Evolutionary conservation across 495 filamentous ascomycete genomes (phyloP).

Genomic region (Neurospora pannonica): DNA sequence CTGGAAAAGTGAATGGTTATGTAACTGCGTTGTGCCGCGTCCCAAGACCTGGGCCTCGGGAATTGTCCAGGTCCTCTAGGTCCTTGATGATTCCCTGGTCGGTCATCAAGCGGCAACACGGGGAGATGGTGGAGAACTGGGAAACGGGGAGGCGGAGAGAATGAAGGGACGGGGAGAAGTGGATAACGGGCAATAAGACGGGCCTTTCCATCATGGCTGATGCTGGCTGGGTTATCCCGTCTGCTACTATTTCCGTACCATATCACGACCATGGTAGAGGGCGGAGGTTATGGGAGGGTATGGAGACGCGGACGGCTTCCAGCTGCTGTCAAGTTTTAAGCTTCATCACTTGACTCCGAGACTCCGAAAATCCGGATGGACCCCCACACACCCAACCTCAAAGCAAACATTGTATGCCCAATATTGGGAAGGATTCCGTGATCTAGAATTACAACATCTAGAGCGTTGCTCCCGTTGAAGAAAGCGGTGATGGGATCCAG

Average conservation of each 20-base stretch:
- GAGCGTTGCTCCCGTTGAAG: background rate
- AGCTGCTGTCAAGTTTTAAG: background rate
- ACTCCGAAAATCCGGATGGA: background rate
- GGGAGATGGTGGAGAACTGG: background rate
- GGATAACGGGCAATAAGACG: background rate
- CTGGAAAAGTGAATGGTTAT: background rate
- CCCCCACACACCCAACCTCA: background rate
- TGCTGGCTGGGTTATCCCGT: background rate
- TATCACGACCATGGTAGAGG: background rate
- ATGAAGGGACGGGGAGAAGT: background rate
- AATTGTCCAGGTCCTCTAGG: background rate
- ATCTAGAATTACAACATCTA: background rate
- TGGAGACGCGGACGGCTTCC: background rate
- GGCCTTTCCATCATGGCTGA: background rate
- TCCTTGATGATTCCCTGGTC: background rate
- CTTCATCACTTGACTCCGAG: background rate
- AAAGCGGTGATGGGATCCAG: background rate
- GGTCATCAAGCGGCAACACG: background rate
- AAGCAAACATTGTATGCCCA: background rate
- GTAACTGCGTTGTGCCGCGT: background rate
- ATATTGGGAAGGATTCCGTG: background rate
- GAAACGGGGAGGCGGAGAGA: background rate
- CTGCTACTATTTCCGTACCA: background rate
- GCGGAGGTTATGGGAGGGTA: background rate
- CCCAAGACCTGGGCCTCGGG: background rate